Percentiles rank a stretch among this genome's conserved stretches.
phyloP scores from a whole-genome alignment of 2,329 filamentous ascomycete genomes.

The Bipolaris bicolor region DNA sequence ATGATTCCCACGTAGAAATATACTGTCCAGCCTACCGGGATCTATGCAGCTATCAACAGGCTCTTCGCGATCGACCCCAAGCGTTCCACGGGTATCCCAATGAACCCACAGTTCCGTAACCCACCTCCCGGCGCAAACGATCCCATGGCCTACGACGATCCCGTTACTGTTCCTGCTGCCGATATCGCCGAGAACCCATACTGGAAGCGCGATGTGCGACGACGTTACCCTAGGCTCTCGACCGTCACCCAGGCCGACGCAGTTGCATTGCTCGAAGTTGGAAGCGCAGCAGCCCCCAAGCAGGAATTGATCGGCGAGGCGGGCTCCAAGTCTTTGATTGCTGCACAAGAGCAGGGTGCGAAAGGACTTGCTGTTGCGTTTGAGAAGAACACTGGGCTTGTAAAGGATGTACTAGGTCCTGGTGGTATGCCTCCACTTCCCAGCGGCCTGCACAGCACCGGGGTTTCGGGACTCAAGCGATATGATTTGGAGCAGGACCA shows the following conservation, averaged over 20 bases:
- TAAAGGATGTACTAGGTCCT: conserved; percentile 69
- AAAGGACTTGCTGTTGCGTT: conserved; percentile 75
- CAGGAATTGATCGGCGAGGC: conserved; percentile 78
- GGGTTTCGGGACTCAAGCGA: conserved; percentile 67
- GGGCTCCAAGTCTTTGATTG: conserved; percentile 75
- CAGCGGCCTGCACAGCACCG: conserved; percentile 65
- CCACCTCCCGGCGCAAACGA: conserved; percentile 78
- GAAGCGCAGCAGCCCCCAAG: conserved; percentile 80
- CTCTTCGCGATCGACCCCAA: conserved; percentile 81
- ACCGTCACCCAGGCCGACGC: conserved; percentile 84
- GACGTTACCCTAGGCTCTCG: conserved; percentile 80
- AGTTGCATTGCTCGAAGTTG: conserved; percentile 82
- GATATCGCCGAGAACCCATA: conserved; percentile 92
- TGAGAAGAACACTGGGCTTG: conserved; percentile 64
- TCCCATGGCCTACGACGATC: conserved; percentile 77
- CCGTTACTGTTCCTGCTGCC: conserved; percentile 80
- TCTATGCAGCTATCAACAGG: conserved; percentile 85
- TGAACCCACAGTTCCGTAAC: conserved; percentile 92
- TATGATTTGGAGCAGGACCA: conserved; percentile 72
- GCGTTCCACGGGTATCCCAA: conserved; percentile 87
- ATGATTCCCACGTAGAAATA: conserved; percentile 74
- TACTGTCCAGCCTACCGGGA: conserved; percentile 84
- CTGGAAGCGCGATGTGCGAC: conserved; percentile 91
- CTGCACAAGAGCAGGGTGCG: conserved; percentile 75
- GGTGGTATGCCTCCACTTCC: conserved; percentile 88